Evolutionary conservation across 2,329 filamentous ascomycete genomes (phyloP).

Genomic region (Gremmenia infestans): DNA sequence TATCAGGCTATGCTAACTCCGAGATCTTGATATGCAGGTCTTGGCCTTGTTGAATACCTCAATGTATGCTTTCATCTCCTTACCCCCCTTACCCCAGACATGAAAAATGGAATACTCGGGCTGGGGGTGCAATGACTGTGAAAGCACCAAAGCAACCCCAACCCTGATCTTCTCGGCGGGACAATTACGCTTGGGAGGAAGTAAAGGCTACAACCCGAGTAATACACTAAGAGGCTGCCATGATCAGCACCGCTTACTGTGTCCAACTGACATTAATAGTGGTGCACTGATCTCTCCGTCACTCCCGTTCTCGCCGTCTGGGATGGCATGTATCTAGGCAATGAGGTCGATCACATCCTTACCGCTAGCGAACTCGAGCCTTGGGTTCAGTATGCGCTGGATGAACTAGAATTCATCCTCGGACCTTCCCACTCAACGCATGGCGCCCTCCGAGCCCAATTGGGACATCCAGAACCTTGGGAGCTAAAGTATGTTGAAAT

Average conservation of each 20-base stretch:
- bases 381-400: slow-evolving; percentile 43
- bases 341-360: slow-evolving; percentile 7
- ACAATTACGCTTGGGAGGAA: no score
- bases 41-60: slow-evolving; percentile 48
- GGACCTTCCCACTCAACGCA: slow-evolving; percentile 40
- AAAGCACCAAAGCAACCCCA: no score
- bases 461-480: slow-evolving; percentile 48
- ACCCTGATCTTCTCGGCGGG: no score
- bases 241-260: neutral
- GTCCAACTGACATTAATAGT: slow-evolving; percentile 17
- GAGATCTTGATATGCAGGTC: slow-evolving; percentile 15
- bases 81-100: neutral
- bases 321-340: slow-evolving; percentile 39
- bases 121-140: neutral
- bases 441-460: slow-evolving; percentile 42
- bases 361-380: slow-evolving; percentile 32
- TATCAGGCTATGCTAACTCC: no score
- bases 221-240: no score
- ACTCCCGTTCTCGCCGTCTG: slow-evolving; percentile 44
- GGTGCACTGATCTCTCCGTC: slow-evolving; percentile 44
- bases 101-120: no score
- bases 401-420: slow-evolving; percentile 49
- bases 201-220: no score
- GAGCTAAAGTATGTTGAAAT: slow-evolving; percentile 46
- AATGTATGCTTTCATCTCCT: slow-evolving; percentile 17